Evolutionary conservation across 73 alveolate genomes (phyloP), one percentile per base, ranked within the genome.

Genomic region (Symbiodinium natans): DNA sequence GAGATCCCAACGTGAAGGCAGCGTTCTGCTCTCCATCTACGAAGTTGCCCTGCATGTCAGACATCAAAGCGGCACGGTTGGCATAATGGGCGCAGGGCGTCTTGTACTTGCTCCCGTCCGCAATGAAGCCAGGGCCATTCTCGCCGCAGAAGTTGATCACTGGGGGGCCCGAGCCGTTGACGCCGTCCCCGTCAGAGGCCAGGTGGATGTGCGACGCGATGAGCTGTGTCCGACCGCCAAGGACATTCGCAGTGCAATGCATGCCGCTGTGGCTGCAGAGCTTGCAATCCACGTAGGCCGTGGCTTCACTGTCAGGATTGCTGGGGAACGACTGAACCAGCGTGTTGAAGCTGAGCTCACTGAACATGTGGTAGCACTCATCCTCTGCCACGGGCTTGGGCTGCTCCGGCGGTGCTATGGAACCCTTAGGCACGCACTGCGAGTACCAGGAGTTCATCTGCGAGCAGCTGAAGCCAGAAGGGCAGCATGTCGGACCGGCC

Each of bases 211-310:
- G 82, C 2, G 82, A 63, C 9, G 82, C 36, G 21, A 52, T 27
- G 82, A 63, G 82, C 82, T 63, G 82, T 21, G 82, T 63, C n/a
- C n/a, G n/a, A n/a, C n/a, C n/a, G n/a, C n/a, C n/a, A n/a, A n/a
- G n/a, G n/a, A n/a, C n/a, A n/a, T n/a, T n/a, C n/a, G 82, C 82
- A 21, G 82, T 29, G 82, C 82, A 63, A 13, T 29, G 82, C 82
- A 63, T 63, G 31, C 82, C 82, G 25, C 82, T 63, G 21, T 27
- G 68, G 68, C 82, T 63, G 82, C 82, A 63, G 36, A 63, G 82
- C 82, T 63, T 63, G 82, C 82, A 59, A 59, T 59, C 34, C n/a
- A 59, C 77, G 77, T 59, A 59, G 77, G 77, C 77, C n/a, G 77
- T 59, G 31, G 77, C 77, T 59, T 59, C 36, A 59, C 77, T 59